Conservation (phyloP, 2,329 filamentous ascomycete genomes). For the Parastagonospora nodorum region DNA sequence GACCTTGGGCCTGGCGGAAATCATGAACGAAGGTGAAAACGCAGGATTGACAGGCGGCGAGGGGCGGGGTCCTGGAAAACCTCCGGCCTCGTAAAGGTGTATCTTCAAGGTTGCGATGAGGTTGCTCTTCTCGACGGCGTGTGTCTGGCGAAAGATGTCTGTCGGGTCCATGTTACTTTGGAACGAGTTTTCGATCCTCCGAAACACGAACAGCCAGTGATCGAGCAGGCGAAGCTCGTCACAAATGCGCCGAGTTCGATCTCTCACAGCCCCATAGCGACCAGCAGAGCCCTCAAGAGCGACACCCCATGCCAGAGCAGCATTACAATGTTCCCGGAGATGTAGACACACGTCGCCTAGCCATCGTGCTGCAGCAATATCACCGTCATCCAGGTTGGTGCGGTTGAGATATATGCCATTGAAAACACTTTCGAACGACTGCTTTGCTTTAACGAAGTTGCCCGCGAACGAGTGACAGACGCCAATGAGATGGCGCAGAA, state of each 20-base stretch:
- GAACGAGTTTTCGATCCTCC: slow-evolving; percentile 20
- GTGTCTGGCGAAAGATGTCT: slow-evolving; percentile 27
- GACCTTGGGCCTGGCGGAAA: slow-evolving; percentile 8
- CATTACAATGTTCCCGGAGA: slow-evolving; percentile 32
- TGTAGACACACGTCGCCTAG: slow-evolving; percentile 40
- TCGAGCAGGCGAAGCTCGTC: slow-evolving; percentile 30
- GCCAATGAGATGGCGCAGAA: slow-evolving; percentile 35
- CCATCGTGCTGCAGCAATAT: slow-evolving; percentile 41
- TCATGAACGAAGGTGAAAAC: not conserved
- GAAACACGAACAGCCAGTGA: slow-evolving; percentile 22
- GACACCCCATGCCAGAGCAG: slow-evolving; percentile 35
- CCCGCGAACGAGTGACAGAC: slow-evolving; percentile 33
- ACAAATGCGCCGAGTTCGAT: slow-evolving; percentile 18
- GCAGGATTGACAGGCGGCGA: not conserved
- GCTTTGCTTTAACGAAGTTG: slow-evolving; percentile 35
- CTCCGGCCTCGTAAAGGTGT: slow-evolving; percentile 5
- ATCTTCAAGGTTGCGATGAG: slow-evolving; percentile 18
- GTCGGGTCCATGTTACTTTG: slow-evolving; percentile 26
- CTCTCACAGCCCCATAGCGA: slow-evolving; percentile 19
- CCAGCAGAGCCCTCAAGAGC: slow-evolving; percentile 29
- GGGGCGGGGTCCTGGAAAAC: not conserved
- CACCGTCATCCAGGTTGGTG: slow-evolving; percentile 33
- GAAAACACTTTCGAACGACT: slow-evolving; percentile 33
- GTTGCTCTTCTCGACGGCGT: slow-evolving; percentile 27
- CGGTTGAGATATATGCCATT: slow-evolving; percentile 26